These are phyloP conservation scores for Peronospora belbahrii DNA, from an alignment of 352 stramenopile species.

Conservation along the genomic window DNA sequence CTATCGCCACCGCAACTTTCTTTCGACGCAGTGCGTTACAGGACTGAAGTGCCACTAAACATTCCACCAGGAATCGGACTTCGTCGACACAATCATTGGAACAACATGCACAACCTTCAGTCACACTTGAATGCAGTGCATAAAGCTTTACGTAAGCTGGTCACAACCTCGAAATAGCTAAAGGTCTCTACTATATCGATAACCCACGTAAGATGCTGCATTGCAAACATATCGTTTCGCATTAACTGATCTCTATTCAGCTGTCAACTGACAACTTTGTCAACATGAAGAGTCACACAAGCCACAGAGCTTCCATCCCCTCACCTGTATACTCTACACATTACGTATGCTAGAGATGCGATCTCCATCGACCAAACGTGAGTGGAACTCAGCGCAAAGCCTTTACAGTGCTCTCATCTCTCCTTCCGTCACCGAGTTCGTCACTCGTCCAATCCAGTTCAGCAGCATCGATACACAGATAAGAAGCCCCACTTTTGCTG, in stretches of 20 bases:
- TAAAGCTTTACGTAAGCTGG: slow-evolving; percentile 12
- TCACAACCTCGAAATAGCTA: slow-evolving; percentile 12
- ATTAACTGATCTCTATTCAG: background rate
- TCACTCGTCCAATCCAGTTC: slow-evolving; percentile 10
- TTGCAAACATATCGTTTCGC: background rate
- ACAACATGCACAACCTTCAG: too few relatives aligned
- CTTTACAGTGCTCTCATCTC: slow-evolving; percentile 1
- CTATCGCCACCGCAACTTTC: background rate
- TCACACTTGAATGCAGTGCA: too few relatives aligned
- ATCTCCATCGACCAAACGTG: slow-evolving; percentile 15
- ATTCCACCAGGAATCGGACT: too few relatives aligned
- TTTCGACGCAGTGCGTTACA: background rate
- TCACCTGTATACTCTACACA: slow-evolving; percentile 14
- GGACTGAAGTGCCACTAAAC: background rate
- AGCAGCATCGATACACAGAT: slow-evolving; percentile 7
- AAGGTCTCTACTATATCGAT: slow-evolving; percentile 9
- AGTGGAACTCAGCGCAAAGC: slow-evolving; percentile 11
- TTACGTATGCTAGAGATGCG: slow-evolving; percentile 21
- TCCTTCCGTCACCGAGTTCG: slow-evolving; percentile 17
- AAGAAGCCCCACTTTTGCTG: too few relatives aligned
- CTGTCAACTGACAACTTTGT: background rate
- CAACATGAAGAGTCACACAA: background rate
- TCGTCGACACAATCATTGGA: too few relatives aligned
- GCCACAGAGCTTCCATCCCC: background rate
- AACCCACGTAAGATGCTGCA: background rate